Evolutionary conservation across 2,329 filamentous ascomycete species (phyloP), one percentile per base, ranked within the genome.

Genomic region (Pseudogymnoascus sp.): DNA sequence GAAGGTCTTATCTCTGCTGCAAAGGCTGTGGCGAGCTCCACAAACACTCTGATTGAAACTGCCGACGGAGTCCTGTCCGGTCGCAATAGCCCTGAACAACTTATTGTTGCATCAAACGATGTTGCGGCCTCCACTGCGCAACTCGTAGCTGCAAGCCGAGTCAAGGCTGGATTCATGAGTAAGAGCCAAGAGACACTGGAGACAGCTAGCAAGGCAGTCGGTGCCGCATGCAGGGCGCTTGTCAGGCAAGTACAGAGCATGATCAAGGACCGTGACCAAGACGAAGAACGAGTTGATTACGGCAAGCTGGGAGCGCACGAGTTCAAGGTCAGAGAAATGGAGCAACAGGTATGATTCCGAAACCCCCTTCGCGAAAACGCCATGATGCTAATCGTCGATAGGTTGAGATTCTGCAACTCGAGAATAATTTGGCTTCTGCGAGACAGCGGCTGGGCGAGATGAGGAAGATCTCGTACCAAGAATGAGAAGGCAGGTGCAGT

Each of bases 271-370:
- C 87, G 91, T 71, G 87, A 90, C 73, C 83, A 84, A 65, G 91
- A 91, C 45, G 91, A 93, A 37, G 92, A 96, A 62, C 81, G 84
- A 60, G 86, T 96, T 21, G 95, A 99, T 75, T 99, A 97, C 76
- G 81, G 83, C 45, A 90, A 92, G 78, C 80, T 99, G 55, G 93
- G 90, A 65, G 87, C 89, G 33, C 93, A 97, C 76, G 95, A 99
- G 79, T 97, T 99, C 82, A 99, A 99, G 83, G 92, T 97, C 60
- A 85, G 89, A 70, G 93, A 99, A 79, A 99, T 99, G 95, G 95
- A 99, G 79, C 95, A 99, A 74, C 95, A 99, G 90, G 93, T 96
- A 82, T 71, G 83, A 82, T 49, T 16, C 63, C 61, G 14, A 33
- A 55, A 55, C 28, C 11, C 28, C 9, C 11, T 18, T 18, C 11